Evolutionary conservation across 805 yeast species (phyloP).

Genomic region (Yamadazyma akitaensis): DNA sequence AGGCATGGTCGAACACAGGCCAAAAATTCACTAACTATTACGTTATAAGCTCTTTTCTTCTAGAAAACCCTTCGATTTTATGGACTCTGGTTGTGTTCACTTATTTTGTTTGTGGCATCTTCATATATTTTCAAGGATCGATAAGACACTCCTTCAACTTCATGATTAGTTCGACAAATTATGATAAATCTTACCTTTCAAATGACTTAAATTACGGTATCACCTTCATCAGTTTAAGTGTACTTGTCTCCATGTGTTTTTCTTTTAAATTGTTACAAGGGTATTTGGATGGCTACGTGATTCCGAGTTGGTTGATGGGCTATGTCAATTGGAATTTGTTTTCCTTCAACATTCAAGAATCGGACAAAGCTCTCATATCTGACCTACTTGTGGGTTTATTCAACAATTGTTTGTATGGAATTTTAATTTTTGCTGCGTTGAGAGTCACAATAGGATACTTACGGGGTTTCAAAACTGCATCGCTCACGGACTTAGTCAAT

Average conservation of each 20-base stretch:
- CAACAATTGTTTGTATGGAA: slow-evolving; percentile 20
- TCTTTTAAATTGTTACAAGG: slow-evolving; percentile 56
- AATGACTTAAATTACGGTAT: slow-evolving; percentile 13
- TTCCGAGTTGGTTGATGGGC: slow-evolving; percentile 41
- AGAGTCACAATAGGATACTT: slow-evolving; percentile 26
- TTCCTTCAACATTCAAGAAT: slow-evolving; percentile 20
- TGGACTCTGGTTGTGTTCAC: slow-evolving; percentile 51
- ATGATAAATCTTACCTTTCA: slow-evolving; percentile 23
- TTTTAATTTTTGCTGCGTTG: slow-evolving; percentile 26
- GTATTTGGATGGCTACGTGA: slow-evolving; percentile 48
- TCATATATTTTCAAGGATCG: slow-evolving; percentile 24
- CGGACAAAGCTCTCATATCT: slow-evolving; percentile 9
- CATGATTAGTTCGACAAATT: slow-evolving; percentile 13
- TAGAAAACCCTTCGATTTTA: slow-evolving; percentile 25
- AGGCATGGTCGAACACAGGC: slow-evolving; percentile 89
- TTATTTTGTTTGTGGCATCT: slow-evolving; percentile 22
- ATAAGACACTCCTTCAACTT: slow-evolving; percentile 15
- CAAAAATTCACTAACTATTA: slow-evolving; percentile 59
- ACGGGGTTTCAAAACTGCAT: slow-evolving; percentile 22
- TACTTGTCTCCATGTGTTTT: slow-evolving; percentile 44
- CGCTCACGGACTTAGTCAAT: slow-evolving; percentile 33
- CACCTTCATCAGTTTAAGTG: slow-evolving; percentile 44
- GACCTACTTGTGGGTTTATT: slow-evolving; percentile 22
- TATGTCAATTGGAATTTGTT: slow-evolving; percentile 28
- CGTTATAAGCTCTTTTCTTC: slow-evolving; percentile 43